Conservation (phyloP, 306 rosid species). For the Vachellia collinsii region DNA sequence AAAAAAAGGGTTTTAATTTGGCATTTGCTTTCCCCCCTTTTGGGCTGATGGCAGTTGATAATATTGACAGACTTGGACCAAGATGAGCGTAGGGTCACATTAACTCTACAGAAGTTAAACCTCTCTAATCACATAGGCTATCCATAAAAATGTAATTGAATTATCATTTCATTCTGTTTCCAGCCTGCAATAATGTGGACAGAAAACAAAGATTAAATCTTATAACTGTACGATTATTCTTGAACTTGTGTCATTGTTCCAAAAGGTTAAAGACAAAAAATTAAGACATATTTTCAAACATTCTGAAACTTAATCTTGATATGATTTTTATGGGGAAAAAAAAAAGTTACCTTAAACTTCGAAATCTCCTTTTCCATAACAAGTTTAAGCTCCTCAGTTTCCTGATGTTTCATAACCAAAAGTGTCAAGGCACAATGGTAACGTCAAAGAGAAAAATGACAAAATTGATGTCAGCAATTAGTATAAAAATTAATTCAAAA, state of each 20-base stretch:
- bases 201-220: neutral
- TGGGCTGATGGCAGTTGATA: neutral
- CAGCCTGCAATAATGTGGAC: neutral
- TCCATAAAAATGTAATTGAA: neutral
- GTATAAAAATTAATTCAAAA: neutral
- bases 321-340: slow-evolving; percentile 15
- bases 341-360: slow-evolving; percentile 62
- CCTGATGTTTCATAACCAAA: slow-evolving; percentile 60
- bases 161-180: neutral
- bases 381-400: slow-evolving; percentile 88
- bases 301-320: slow-evolving; percentile 26
- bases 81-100: neutral
- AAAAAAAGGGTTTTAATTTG: neutral
- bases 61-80: neutral
- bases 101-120: neutral
- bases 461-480: neutral
- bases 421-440: slow-evolving; percentile 10
- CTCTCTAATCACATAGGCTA: neutral
- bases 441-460: neutral
- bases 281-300: slow-evolving; percentile 24
- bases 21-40: neutral
- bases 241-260: slow-evolving; percentile 5
- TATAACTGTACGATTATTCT: slow-evolving; percentile 10
- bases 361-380: slow-evolving; percentile 73
- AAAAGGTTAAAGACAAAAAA: slow-evolving; percentile 20